Evolutionary conservation across 805 yeast genomes (phyloP), one percentile per base, ranked within the genome.

Genomic region (Yarrowia bubula): DNA sequence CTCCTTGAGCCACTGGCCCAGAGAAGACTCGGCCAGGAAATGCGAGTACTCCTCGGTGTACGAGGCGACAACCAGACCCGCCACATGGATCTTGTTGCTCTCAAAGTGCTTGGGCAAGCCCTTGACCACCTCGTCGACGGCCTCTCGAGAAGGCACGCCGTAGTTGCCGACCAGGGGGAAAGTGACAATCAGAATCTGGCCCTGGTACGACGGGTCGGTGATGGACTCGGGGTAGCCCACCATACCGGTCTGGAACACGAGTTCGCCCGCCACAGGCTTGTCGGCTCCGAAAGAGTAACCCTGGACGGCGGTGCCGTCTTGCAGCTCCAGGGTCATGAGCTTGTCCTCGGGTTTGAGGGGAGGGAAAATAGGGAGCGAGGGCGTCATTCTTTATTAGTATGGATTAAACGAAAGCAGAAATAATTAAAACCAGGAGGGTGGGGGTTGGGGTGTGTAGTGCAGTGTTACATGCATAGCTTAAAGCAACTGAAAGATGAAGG

Each of bases 181-280:
- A 64, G 99, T 95, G 78, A 95, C 89, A 69, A 95, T 98, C 76
- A 95, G 74, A 74, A 95, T 93, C 80, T 95, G 99, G 69, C 99
- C 99, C 75, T 90, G 92, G 78, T 95, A 95, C 50, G 98, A 95
- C 67, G 99, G 99, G 79, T 95, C 99, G 44, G 99, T 92, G 77
- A 95, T 85, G 63, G 98, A 87, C 79, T 95, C 99, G 46, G 98
- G 99, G 77, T 95, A 95, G 68, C 99, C 99, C 71, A 95, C 98
- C 97, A 95, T 92, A 81, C 99, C 98, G 69, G 99, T 95, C 79
- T 96, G 98, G 86, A 95, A 95, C 67, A 95, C 99, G 72, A 96
- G 85, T 80, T 95, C 99, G 83, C 99, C 99, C 66, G 98, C 96
- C 66, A 86, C 85, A 31, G 96, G 77, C 67, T 82, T 85, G 68